Conservation (phyloP, 140 eudicot genomes). For the Erigeron philadelphicus region DNA sequence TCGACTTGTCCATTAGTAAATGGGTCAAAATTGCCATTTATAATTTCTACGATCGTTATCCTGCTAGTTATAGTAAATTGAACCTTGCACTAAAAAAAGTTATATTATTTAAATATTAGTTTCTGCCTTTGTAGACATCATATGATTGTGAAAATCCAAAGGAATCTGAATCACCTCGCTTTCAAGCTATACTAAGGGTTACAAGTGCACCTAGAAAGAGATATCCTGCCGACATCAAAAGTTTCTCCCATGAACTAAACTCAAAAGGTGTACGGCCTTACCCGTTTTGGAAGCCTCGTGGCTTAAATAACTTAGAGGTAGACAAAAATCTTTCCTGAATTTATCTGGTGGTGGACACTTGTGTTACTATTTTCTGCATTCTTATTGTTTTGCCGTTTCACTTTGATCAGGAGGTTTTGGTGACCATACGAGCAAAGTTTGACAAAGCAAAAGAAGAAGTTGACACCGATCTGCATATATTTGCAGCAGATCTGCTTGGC, state of each 20-base stretch:
- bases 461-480: conserved; percentile 77
- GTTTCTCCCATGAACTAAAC: conserved; percentile 95
- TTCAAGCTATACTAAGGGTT: conserved; percentile 93
- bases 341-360: background rate
- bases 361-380: conserved; percentile 9
- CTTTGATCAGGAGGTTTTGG: conserved; percentile 66
- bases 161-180: conserved; percentile 99
- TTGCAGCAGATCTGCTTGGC: conserved; percentile 88
- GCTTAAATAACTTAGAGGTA: conserved; percentile 86
- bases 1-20: too few species aligned
- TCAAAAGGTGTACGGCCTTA: conserved; percentile 98
- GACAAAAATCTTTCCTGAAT: conserved; percentile 5
- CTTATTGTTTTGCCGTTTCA: conserved; percentile 15
- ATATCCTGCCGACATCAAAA: conserved; percentile 84
- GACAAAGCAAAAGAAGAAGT: conserved; percentile 99
- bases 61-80: conserved; percentile 15
- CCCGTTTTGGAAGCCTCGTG: conserved; percentile 98
- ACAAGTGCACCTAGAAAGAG: conserved; percentile 96
- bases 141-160: conserved; percentile 94
- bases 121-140: conserved; percentile 47
- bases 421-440: conserved; percentile 78
- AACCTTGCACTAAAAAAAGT: background rate
- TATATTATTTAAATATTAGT: background rate
- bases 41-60: background rate
- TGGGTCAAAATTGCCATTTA: too few species aligned